Evolutionary conservation across 352 stramenopile genomes (phyloP), one percentile per base, ranked within the genome.

Genomic region (Pythium utonaiense): DNA sequence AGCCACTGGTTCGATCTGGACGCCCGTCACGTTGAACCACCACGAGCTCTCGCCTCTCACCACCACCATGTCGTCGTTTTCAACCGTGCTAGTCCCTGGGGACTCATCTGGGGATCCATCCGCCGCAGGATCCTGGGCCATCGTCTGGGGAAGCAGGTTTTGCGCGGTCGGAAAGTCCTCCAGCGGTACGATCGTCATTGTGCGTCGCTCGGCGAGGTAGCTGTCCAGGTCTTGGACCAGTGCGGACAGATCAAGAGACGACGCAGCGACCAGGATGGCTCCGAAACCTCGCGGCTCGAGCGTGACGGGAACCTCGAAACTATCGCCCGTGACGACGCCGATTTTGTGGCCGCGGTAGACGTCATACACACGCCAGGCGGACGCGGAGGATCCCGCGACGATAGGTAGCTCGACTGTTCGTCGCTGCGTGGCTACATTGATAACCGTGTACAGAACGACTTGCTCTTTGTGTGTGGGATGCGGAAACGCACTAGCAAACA

Each of bases 21-120:
- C 81, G 31, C 79, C 81, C 33, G 67, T 82, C 25, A 91, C 83
- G 42, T 89, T 91, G 60, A 95, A 95, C 76, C 76, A 89, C 85
- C 85, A 95, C 33, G 70, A 71, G 6, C 42, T 28, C 8, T 62
- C 59, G 7, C 85, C 83, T 14, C 53, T 51, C 16, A 94, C 74
- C 10, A 44, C 66, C 33, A 81, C 60, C 85, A 91, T 89, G 8
- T 41, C 70, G 14, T 75, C 66, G 12, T 3, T n/a, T n/a, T n/a
- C 28, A 48, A 41, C 19, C 3, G 21, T 38, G 3, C 8, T 41
- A 3, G n/a, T 16, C 2, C 19, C 27, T 6, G 51, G 33, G 14
- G 40, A 25, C 12, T 19, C 12, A 1, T 16, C 21, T 8, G 38
- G 40, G 1, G n/a, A 28, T 25, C 40, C 40, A 27, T 47, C 40